These are phyloP conservation scores for Hypocreales sp. DNA, from an alignment of 2,329 filamentous ascomycete genomes.

Conservation along the genomic window DNA sequence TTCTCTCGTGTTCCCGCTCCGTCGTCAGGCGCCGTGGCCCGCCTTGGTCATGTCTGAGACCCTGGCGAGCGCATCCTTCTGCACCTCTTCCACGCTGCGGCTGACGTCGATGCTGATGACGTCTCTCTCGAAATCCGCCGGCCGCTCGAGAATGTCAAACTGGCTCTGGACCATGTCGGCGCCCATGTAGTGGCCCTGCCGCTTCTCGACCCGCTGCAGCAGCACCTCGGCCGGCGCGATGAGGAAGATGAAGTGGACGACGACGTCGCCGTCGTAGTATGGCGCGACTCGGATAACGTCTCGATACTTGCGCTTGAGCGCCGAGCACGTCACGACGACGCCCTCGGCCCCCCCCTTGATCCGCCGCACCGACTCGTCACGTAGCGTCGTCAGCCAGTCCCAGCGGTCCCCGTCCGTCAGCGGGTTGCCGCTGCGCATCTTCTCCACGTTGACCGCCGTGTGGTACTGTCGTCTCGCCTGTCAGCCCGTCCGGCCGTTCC, in stretches of 20 bases:
- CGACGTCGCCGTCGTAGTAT: conserved; percentile 57
- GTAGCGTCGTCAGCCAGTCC: conserved; percentile 83
- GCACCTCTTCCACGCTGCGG: conserved; percentile 40
- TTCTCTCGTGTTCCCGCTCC: no score
- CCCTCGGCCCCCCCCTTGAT: conserved; percentile 44
- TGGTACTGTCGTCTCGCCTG: conserved; percentile 41
- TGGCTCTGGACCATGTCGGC: conserved; percentile 91
- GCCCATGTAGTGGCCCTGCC: conserved; percentile 89
- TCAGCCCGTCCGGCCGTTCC: background rate
- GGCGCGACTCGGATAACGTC: conserved; percentile 75
- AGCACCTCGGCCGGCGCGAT: conserved; percentile 62
- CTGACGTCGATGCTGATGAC: conserved; percentile 58
- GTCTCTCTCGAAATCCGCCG: conserved; percentile 53
- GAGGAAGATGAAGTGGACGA: conserved; percentile 87
- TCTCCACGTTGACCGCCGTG: conserved; percentile 65
- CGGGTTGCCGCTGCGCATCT: conserved; percentile 75
- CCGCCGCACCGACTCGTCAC: conserved; percentile 46
- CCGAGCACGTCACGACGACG: conserved; percentile 93
- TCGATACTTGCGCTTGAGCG: conserved; percentile 91
- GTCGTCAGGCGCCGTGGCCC: no score
- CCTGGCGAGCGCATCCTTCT: conserved; percentile 39
- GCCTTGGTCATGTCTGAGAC: conserved; percentile 35
- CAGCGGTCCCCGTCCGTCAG: conserved; percentile 88
- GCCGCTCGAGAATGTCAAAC: conserved; percentile 74
- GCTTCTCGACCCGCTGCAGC: conserved; percentile 55